Conservation (phyloP, 805 yeast genomes). For the Suhomyces kilbournensis region DNA sequence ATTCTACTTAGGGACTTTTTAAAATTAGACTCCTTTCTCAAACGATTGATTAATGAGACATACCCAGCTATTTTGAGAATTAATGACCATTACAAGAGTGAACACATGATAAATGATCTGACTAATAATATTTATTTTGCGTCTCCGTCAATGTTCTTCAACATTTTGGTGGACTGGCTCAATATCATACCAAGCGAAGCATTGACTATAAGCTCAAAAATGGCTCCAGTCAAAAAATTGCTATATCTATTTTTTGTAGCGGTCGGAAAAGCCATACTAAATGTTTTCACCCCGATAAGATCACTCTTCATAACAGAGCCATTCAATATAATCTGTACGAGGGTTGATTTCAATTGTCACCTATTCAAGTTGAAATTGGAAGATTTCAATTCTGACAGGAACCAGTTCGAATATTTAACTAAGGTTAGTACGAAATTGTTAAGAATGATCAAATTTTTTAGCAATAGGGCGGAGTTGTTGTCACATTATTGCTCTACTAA, state of each 20-base stretch:
- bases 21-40: constrained; percentile 31
- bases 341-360: constrained; percentile 25
- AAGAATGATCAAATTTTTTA: constrained; percentile 32
- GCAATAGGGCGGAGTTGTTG: constrained; percentile 24
- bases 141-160: constrained; percentile 31
- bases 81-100: constrained; percentile 22
- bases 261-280: constrained; percentile 31
- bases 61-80: constrained; percentile 26
- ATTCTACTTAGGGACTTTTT: constrained; percentile 11
- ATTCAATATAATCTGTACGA: constrained; percentile 29
- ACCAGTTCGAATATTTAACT: constrained; percentile 20
- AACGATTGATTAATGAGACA: constrained; percentile 20
- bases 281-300: constrained; percentile 34
- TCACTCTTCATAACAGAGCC: constrained; percentile 35
- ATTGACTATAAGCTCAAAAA: constrained; percentile 23
- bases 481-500: constrained; percentile 21
- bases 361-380: constrained; percentile 12
- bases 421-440: constrained; percentile 25
- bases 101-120: constrained; percentile 12
- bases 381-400: constrained; percentile 11
- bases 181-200: constrained; percentile 33
- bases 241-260: constrained; percentile 35
- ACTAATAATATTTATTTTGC: constrained; percentile 19
- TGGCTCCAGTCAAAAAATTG: constrained; percentile 29
- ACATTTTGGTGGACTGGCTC: constrained; percentile 35